Evolutionary conservation across 139 green algal genomes (phyloP), one percentile per base, ranked within the genome.

Genomic region (Cymbomonas tetramitiformis): DNA sequence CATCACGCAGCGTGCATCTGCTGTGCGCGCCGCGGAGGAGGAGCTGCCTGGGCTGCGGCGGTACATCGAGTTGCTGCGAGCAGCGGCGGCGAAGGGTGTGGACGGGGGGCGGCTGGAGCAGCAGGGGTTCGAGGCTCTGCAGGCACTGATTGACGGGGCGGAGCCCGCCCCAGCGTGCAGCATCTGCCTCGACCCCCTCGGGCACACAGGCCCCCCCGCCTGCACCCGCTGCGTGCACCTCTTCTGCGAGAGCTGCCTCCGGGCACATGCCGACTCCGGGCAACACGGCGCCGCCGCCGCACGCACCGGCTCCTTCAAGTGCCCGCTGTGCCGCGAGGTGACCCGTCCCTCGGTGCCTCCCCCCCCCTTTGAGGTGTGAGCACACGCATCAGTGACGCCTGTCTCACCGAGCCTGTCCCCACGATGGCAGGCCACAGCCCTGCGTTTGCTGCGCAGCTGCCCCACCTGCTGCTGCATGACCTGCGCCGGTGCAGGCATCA

Each of bases 321-420:
- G 41, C 9, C 41, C 41, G 46, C 46, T 54, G 46, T 54, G 46
- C 18, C 46, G 46, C n/a, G n/a, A n/a, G n/a, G n/a, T n/a, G n/a
- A n/a, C n/a, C n/a, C n/a, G n/a, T n/a, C n/a, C n/a, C n/a, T n/a
- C n/a, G n/a, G n/a, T n/a, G n/a, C n/a, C n/a, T n/a, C n/a, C n/a
- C n/a, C n/a, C n/a, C n/a, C n/a, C n/a, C n/a, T n/a, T n/a, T n/a
- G n/a, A n/a, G n/a, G n/a, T n/a, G n/a, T n/a, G n/a, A n/a, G n/a
- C n/a, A n/a, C n/a, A n/a, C n/a, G n/a, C n/a, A n/a, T n/a, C n/a
- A n/a, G n/a, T n/a, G n/a, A n/a, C n/a, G n/a, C n/a, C n/a, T n/a
- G n/a, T n/a, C n/a, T n/a, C n/a, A n/a, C n/a, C n/a, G n/a, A n/a
- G n/a, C n/a, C n/a, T n/a, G n/a, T n/a, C n/a, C n/a, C n/a, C n/a